Percentiles rank a stretch among this genome's conserved stretches.
phyloP scores from a whole-genome alignment of 768 basidiomycete genomes.

The Leccinum imitatum region DNA sequence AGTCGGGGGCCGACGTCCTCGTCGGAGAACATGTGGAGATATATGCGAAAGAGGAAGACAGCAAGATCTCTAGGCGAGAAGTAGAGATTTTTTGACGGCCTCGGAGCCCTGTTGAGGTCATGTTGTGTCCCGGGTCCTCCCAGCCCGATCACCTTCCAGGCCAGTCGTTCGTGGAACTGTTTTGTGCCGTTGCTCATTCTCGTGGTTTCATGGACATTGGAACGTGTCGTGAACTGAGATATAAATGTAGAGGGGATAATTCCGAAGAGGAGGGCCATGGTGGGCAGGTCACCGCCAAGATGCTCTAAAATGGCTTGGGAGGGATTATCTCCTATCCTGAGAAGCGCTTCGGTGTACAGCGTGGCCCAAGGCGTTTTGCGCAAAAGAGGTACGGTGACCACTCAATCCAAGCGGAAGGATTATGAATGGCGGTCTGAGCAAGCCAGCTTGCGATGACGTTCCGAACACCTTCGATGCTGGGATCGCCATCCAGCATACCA shows the following conservation, averaged over 20 bases:
- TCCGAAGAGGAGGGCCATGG: slow-evolving; percentile 27
- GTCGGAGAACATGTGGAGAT: slow-evolving; percentile 28
- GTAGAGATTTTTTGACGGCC: not conserved
- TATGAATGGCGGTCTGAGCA: slow-evolving; percentile 87
- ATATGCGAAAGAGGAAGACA: slow-evolving; percentile 21
- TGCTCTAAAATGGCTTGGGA: slow-evolving; percentile 19
- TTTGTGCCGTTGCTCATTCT: not conserved
- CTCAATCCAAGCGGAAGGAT: slow-evolving; percentile 98
- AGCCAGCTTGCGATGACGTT: slow-evolving; percentile 95
- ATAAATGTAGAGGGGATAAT: slow-evolving; percentile 23
- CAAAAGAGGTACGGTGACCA: slow-evolving; percentile 25
- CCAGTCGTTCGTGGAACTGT: slow-evolving; percentile 27
- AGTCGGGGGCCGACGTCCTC: slow-evolving; percentile 16
- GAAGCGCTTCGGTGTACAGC: slow-evolving; percentile 30
- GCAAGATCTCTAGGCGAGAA: slow-evolving; percentile 23
- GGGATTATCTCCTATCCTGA: slow-evolving; percentile 13
- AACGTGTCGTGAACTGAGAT: slow-evolving; percentile 26
- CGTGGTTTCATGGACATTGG: slow-evolving; percentile 22
- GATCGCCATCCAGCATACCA: slow-evolving; percentile 92
- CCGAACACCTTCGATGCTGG: slow-evolving; percentile 88
- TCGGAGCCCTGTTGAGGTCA: too few relatives aligned
- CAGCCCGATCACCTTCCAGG: slow-evolving; percentile 21
- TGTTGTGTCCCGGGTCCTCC: not conserved
- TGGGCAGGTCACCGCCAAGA: slow-evolving; percentile 25
- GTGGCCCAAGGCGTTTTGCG: slow-evolving; percentile 18